phyloP scores from a whole-genome alignment of 2,329 filamentous ascomycete genomes.

The Penicillium sp. region DNA sequence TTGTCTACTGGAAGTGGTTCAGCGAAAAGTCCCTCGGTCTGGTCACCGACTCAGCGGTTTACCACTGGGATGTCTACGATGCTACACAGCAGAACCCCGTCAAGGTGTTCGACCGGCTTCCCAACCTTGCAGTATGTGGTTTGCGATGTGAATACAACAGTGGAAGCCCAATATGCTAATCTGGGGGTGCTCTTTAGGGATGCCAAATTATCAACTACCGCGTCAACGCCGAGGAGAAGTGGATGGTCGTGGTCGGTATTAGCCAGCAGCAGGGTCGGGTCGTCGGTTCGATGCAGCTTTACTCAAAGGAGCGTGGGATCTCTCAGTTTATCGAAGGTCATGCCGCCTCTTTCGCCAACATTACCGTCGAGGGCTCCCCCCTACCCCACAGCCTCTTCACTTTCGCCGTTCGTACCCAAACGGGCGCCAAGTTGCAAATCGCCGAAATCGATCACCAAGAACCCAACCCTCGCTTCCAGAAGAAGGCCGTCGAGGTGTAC shows the following conservation, averaged over 20 bases:
- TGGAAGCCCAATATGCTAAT: slow-evolving; percentile 8
- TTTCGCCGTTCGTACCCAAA: slow-evolving; percentile 87
- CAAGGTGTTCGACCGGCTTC: slow-evolving; percentile 93
- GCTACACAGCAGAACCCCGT: slow-evolving; percentile 72
- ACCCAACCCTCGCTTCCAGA: slow-evolving; percentile 83
- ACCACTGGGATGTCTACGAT: slow-evolving; percentile 97
- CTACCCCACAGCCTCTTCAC: slow-evolving; percentile 94
- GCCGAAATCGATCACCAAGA: slow-evolving; percentile 95
- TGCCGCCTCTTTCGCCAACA: slow-evolving; percentile 87
- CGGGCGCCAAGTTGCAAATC: slow-evolving; percentile 92
- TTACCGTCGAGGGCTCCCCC: slow-evolving; percentile 83
- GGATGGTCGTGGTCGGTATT: slow-evolving; percentile 97
- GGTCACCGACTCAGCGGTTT: slow-evolving; percentile 86
- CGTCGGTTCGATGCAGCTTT: slow-evolving; percentile 94
- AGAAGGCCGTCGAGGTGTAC: slow-evolving; percentile 97
- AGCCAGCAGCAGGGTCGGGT: slow-evolving; percentile 90
- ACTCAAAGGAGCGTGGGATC: slow-evolving; percentile 92
- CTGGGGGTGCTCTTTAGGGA: slow-evolving; percentile 55
- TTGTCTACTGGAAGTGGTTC: slow-evolving; percentile 99
- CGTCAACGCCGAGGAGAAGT: slow-evolving; percentile 91
- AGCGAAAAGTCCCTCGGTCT: slow-evolving; percentile 84
- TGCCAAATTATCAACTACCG: slow-evolving; percentile 99
- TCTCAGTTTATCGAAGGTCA: slow-evolving; percentile 98
- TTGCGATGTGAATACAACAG: neutral
- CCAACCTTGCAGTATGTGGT: slow-evolving; percentile 74